A percentile compares a stretch with the other conserved stretches of the same genome.
phyloP scores from a whole-genome alignment of 495 filamentous ascomycete genomes.

The Penicillium cinerascens region DNA sequence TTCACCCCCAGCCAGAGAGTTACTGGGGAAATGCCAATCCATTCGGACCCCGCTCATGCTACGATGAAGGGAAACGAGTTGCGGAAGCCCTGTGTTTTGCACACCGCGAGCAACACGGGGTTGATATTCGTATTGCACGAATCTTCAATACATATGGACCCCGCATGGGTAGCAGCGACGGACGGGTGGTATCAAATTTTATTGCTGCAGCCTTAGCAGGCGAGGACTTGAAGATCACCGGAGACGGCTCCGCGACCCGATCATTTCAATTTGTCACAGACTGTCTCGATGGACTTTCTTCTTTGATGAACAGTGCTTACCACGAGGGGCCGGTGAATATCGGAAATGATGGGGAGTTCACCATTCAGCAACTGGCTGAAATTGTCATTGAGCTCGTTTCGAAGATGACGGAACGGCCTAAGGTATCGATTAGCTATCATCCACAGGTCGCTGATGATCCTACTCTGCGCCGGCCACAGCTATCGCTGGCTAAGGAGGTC shows the following conservation, averaged over 20 bases:
- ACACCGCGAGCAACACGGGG: constrained; percentile 6
- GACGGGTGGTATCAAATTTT: constrained; percentile 20
- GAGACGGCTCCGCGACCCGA: constrained; percentile 16
- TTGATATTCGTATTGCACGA: constrained; percentile 16
- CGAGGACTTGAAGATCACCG: constrained; percentile 8
- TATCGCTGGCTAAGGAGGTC: constrained; percentile 9
- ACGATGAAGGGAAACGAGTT: constrained; percentile 20
- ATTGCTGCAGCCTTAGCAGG: constrained; percentile 10
- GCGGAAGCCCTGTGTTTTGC: constrained; percentile 21
- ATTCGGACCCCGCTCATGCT: constrained; percentile 19
- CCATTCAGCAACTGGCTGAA: constrained; percentile 13
- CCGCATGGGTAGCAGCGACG: constrained; percentile 11
- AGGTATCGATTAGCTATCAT: constrained; percentile 6
- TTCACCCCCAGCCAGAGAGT: constrained; percentile 17
- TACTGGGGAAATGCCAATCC: constrained; percentile 24
- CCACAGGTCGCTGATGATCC: constrained; percentile 13
- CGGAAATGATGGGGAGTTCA: constrained; percentile 19
- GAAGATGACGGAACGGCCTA: not conserved
- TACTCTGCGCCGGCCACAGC: constrained; percentile 5
- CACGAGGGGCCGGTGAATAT: constrained; percentile 16
- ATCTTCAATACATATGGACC: constrained; percentile 25
- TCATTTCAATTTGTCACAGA: constrained; percentile 22
- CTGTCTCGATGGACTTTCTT: constrained; percentile 14
- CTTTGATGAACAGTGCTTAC: constrained; percentile 18
- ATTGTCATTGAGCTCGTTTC: constrained; percentile 9